A percentile compares a stretch with the other conserved stretches of the same genome.
Evolutionary conservation across 2,329 filamentous ascomycete genomes (phyloP).

Genomic region (Penicillium sp.): DNA sequence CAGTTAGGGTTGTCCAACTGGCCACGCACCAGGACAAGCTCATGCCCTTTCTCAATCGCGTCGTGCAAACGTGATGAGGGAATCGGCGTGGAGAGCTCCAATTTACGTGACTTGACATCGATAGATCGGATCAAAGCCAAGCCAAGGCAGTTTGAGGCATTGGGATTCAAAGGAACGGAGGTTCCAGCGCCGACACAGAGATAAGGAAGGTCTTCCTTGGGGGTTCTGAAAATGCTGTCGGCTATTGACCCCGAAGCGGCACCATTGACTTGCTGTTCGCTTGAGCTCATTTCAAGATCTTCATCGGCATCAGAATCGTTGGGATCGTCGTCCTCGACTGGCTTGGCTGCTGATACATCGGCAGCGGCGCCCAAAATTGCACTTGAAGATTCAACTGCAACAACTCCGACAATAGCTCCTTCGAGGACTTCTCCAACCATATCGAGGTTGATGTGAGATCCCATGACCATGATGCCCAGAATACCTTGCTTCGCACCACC

Average conservation of each 20-base stretch:
- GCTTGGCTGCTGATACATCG: background rate
- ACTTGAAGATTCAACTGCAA: slow-evolving; percentile 48
- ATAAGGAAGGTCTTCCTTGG: slow-evolving; percentile 52
- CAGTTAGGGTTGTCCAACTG: slow-evolving; percentile 48
- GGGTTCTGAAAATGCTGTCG: slow-evolving; percentile 43
- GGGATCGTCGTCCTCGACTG: slow-evolving; percentile 6
- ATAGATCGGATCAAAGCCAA: slow-evolving; percentile 50
- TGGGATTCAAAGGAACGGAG: slow-evolving; percentile 49
- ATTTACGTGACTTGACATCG: slow-evolving; percentile 38
- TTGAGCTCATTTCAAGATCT: slow-evolving; percentile 23
- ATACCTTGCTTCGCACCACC: slow-evolving; percentile 48
- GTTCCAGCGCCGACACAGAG: slow-evolving; percentile 47
- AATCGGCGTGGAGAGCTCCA: slow-evolving; percentile 55
- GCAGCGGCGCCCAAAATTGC: slow-evolving; percentile 27
- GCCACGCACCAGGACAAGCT: slow-evolving; percentile 53
- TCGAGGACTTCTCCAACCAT: slow-evolving; percentile 55
- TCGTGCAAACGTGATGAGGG: slow-evolving; percentile 30
- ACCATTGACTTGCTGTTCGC: slow-evolving; percentile 2
- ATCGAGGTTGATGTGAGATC: slow-evolving; percentile 50
- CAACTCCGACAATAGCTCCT: slow-evolving; percentile 56
- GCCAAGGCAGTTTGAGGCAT: slow-evolving; percentile 51
- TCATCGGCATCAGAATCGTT: slow-evolving; percentile 14
- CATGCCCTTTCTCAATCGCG: slow-evolving; percentile 36
- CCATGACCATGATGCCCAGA: slow-evolving; percentile 54
- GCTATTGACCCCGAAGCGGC: background rate